Evolutionary conservation across 441 rosid genomes (phyloP).

Genomic region (Viola pubescens): DNA sequence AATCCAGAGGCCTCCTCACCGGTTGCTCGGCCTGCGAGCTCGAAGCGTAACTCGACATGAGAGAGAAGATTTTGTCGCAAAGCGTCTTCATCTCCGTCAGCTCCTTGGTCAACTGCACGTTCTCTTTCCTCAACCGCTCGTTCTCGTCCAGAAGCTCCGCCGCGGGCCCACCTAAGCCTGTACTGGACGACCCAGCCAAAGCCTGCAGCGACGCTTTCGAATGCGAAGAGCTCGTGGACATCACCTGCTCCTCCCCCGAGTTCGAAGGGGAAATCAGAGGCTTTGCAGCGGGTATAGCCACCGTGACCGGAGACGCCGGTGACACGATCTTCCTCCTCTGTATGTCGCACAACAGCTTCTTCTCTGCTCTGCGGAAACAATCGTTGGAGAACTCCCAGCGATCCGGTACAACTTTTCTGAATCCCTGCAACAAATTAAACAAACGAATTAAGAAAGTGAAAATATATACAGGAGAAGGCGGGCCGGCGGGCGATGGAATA

Average conservation of each 20-base stretch:
- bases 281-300: slow-evolving; percentile 28
- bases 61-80: slow-evolving; percentile 50
- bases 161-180: no score
- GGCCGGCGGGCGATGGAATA: slow-evolving; percentile 11
- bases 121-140: slow-evolving; percentile 71
- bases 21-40: slow-evolving; percentile 24
- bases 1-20: slow-evolving; percentile 33
- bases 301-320: slow-evolving; percentile 14
- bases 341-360: slow-evolving; percentile 86
- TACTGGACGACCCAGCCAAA: slow-evolving; percentile 12
- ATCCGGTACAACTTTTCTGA: slow-evolving; percentile 92
- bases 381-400: slow-evolving; percentile 98
- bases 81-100: slow-evolving; percentile 52
- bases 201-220: slow-evolving; percentile 19
- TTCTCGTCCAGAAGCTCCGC: slow-evolving; percentile 80
- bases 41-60: slow-evolving; percentile 45
- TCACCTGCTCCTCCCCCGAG: slow-evolving; percentile 78
- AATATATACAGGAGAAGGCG: slow-evolving; percentile 16
- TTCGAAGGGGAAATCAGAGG: slow-evolving; percentile 53
- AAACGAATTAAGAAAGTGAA: neutral
- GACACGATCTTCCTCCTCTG: slow-evolving; percentile 76
- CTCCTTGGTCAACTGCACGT: slow-evolving; percentile 53
- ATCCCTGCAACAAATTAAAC: slow-evolving; percentile 44
- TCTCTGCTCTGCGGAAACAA: slow-evolving; percentile 84
- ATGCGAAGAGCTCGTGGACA: slow-evolving; percentile 57